Evolutionary conservation across 371 early-diverging fungal genomes (phyloP).

Genomic region (Rhizomucor pusillus): DNA sequence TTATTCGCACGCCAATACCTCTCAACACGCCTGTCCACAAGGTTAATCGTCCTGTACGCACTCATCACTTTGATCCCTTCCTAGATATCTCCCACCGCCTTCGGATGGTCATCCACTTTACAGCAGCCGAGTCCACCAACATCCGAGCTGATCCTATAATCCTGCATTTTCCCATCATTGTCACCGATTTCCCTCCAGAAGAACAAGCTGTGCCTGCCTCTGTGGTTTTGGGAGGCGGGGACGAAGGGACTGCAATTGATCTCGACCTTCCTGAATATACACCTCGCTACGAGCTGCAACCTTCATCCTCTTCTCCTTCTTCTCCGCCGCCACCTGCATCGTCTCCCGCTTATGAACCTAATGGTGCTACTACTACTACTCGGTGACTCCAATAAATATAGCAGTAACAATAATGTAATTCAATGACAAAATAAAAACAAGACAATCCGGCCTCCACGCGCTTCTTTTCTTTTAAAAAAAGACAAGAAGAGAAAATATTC

Average conservation of each 20-base stretch:
- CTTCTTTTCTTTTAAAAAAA: too few relatives aligned
- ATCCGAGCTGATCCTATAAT: constrained; percentile 19
- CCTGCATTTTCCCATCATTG: constrained; percentile 40
- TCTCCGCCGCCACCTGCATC: background rate
- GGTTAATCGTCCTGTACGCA: constrained; percentile 16
- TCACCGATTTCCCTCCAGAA: constrained; percentile 38
- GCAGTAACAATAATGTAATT: too few relatives aligned
- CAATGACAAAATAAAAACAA: too few relatives aligned
- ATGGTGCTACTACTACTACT: background rate
- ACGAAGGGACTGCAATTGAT: constrained; percentile 42
- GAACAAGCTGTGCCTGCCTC: background rate
- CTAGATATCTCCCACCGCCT: constrained; percentile 40
- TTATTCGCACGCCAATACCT: constrained; percentile 31
- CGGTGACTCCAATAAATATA: background rate
- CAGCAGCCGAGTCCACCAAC: background rate
- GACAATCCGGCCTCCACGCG: too few relatives aligned
- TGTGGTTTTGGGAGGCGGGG: constrained; percentile 19
- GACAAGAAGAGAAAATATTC: too few relatives aligned
- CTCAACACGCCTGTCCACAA: constrained; percentile 1
- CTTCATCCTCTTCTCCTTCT: background rate
- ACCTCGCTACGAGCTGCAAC: constrained; percentile 25
- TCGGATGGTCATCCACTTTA: constrained; percentile 34
- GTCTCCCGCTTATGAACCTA: background rate
- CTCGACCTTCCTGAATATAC: constrained; percentile 49
- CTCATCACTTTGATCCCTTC: constrained; percentile 41